Evolutionary conservation across 768 basidiomycete species (phyloP).

Genomic region (Tulasnella sp.): DNA sequence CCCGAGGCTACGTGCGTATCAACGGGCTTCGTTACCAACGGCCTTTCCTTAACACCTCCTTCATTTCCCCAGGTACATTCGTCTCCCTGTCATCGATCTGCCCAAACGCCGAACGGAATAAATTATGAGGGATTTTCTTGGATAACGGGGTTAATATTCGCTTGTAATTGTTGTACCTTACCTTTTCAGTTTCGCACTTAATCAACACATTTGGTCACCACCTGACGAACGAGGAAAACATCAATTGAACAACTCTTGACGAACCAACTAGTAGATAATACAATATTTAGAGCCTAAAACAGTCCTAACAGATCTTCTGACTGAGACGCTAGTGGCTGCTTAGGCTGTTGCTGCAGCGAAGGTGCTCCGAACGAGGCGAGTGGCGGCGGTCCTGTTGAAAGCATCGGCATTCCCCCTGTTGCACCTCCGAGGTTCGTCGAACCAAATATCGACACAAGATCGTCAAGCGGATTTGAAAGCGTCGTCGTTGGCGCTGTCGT

Average conservation of each 20-base stretch:
- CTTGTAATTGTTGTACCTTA: too few species aligned
- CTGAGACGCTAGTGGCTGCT: conserved; percentile 23
- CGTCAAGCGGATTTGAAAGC: conserved; percentile 82
- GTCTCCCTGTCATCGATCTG: conserved; percentile 1
- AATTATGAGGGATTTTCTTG: too few species aligned
- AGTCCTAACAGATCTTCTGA: conserved; percentile 45
- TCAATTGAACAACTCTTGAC: too few species aligned
- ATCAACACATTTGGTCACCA: too few species aligned
- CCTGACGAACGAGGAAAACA: too few species aligned
- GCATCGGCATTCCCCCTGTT: conserved; percentile 13
- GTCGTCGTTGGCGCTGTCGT: conserved; percentile 70
- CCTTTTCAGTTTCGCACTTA: too few species aligned
- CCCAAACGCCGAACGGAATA: neutral
- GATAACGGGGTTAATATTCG: too few species aligned
- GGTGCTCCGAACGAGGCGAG: conserved; percentile 19
- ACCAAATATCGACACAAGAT: conserved; percentile 88
- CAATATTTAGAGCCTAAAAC: conserved; percentile 27
- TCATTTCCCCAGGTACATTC: neutral
- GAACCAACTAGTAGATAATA: neutral
- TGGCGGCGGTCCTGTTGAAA: conserved; percentile 16
- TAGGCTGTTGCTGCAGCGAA: conserved; percentile 15
- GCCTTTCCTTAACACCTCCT: neutral
- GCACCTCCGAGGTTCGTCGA: conserved; percentile 23
- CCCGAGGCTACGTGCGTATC: neutral
- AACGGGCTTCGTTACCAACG: neutral